phyloP scores from a whole-genome alignment of 2,329 filamentous ascomycete species.

The Xylaria hypoxylon region DNA sequence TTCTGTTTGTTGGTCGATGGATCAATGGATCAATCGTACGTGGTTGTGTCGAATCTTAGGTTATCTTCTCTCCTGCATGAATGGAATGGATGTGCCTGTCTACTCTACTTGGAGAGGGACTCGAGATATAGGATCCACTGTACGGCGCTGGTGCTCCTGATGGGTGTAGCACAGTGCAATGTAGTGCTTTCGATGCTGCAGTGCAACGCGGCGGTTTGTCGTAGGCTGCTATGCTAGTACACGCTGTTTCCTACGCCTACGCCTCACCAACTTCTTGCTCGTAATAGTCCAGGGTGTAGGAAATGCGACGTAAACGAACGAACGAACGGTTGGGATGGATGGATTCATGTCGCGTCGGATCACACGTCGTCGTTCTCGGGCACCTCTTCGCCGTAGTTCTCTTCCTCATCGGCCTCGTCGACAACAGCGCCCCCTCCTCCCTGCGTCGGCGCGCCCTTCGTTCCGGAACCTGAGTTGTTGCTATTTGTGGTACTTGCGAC shows the following conservation, averaged over 20 bases:
- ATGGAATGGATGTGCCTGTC: neutral
- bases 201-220: neutral
- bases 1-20: slow-evolving; percentile 12
- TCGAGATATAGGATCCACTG: neutral
- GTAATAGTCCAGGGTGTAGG: neutral
- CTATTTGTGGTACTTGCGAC: slow-evolving; percentile 49
- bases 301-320: neutral
- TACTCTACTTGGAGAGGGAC: neutral
- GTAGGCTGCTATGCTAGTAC: neutral
- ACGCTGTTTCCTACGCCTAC: too few relatives aligned
- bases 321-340: too few relatives aligned
- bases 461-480: neutral
- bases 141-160: neutral
- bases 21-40: neutral
- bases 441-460: neutral
- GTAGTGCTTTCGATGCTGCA: neutral
- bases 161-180: neutral
- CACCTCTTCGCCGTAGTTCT: slow-evolving; percentile 88
- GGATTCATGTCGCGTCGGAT: neutral
- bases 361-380: slow-evolving; percentile 68
- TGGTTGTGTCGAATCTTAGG: neutral
- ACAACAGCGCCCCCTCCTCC: slow-evolving; percentile 37
- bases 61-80: neutral
- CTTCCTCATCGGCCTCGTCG: slow-evolving; percentile 72
- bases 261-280: too few relatives aligned